Base-by-base conservation (phyloP, 2,329 filamentous ascomycete genomes). In the Fusarium protoensiforme region DNA sequence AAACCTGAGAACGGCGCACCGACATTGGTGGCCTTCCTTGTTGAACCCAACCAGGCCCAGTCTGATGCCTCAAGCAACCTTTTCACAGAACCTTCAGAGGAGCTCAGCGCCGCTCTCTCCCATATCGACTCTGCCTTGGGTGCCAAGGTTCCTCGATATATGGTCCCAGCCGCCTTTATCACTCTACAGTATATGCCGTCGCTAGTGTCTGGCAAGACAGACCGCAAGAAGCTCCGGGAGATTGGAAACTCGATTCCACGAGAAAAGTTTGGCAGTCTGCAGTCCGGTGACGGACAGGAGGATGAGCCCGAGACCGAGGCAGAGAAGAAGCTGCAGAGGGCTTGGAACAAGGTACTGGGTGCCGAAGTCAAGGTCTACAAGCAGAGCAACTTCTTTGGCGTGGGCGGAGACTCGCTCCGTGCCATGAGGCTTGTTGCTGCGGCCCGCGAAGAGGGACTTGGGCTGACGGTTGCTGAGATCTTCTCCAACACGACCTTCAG, bases 361-460 rank as follows among this genome's bases (percentile, higher is more conserved):
- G 66, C 74, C 1, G 80, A 83, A 10, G 65, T 76, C 18, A 78
- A 81, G 7, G 70, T 85, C 13, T 80, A 80, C 16, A 77, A 80
- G 2, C 77, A 81, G 9, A 84, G 85, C 73, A 84, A 82, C 77
- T 88, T 88, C 80, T 85, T 87, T 74, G 80, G 80, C 1, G 79
- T 87, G 1, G 86, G 86, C 1, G 86, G 87, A 8, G 87, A 89
- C 77, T 89, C 87, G 0, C 80, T 88, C 2, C 80, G 83, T n/a
- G 86, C 86, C 3, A 88, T 88, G 87, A 85, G 81, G 61, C 80
- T 88, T 5, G 84, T 87, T 2, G 82, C 85, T 2, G 80, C 82
- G 18, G 84, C 85, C 6, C 81, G 84, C 60, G 80, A 79, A 20
- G 46, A 57, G 54, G 33, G 54, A 13, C 22, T 38, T 2, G 54